Base-by-base conservation (phyloP, 2,329 filamentous ascomycete species). In the Aspergillus pseudoterreus region DNA sequence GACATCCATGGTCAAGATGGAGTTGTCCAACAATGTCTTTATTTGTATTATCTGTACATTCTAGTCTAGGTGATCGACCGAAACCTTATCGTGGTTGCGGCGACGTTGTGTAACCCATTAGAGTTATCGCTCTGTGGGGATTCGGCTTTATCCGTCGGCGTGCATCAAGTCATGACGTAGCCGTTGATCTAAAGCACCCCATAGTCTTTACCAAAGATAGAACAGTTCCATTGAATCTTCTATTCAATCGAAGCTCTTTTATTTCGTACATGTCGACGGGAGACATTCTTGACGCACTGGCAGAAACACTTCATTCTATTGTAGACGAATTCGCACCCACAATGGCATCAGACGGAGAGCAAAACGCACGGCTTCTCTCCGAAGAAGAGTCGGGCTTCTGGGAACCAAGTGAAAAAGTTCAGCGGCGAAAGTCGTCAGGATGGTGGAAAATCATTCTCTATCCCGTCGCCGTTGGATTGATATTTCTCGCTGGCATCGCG, bases 401-500 rank as follows among this genome's bases (percentile, higher is more conserved):
- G 47, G 27, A 22, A n/a, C 30, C 39, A 14, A 17, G 27, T 17
- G 33, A 38, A 30, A 49, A 49, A 10, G 4, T 24, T 11, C 41
- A 36, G 27, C 17, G 3, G 27, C 17, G 30, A n/a, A 49, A 35
- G 22, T 24, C n/a, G 22, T 30, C 27, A 3, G 4, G 27, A 2
- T 49, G 42, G 32, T 43, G 27, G 39, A n/a, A 19, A 6, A 6
- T 54, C 49, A 36, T 43, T 48, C 41, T 57, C 8, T 57, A 64
- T 2, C 38, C 60, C 6, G 10, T 62, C 9, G 46, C 57, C 0
- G 33, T 51, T 6, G 44, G 56, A 2, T 27, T 57, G 0, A 45
- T 65, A 4, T 62, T 60, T 17, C 54, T 61, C 55, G 44, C 58
- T 4, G 59, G 57, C 4, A 30, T 57, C 3, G 49, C 58, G 21